Percentiles rank a stretch among this genome's conserved stretches.
phyloP scores from a whole-genome alignment of 257 asterid genomes.

The Nicotiana benthamiana region DNA sequence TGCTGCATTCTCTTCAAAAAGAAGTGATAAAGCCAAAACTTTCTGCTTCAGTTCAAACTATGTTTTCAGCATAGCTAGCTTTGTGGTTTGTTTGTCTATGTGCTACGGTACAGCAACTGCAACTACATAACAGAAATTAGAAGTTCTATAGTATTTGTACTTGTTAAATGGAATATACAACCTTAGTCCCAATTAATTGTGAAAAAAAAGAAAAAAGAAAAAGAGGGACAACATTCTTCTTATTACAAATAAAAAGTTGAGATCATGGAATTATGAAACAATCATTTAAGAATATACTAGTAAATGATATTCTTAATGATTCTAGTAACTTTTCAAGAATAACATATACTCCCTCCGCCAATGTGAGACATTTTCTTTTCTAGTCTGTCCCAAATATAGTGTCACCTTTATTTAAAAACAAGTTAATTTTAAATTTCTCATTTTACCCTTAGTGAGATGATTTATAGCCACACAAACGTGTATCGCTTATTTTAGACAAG shows the following conservation, averaged over 20 bases:
- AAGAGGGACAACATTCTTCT: neutral
- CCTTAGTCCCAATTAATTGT: neutral
- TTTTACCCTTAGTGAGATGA: too few relatives aligned
- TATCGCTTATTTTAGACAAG: too few relatives aligned
- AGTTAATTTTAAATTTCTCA: too few relatives aligned
- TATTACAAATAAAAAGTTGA: neutral
- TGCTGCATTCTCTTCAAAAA: neutral
- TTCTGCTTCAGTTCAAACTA: neutral
- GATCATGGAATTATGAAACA: neutral
- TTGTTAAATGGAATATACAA: neutral
- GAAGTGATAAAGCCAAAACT: constrained; percentile 22
- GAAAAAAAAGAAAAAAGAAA: neutral
- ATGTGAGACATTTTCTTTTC: too few relatives aligned
- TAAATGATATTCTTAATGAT: neutral
- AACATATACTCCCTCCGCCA: neutral
- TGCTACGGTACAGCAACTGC: neutral
- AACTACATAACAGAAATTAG: neutral
- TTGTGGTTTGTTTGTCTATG: neutral
- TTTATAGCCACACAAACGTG: too few relatives aligned
- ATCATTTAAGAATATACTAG: neutral
- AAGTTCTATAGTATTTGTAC: neutral
- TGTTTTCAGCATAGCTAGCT: neutral
- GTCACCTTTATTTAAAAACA: too few relatives aligned
- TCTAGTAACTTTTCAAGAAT: neutral
- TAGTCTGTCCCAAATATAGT: too few relatives aligned